Evolutionary conservation across 345 rosid species (phyloP).

Genomic region (Psidium guajava): DNA sequence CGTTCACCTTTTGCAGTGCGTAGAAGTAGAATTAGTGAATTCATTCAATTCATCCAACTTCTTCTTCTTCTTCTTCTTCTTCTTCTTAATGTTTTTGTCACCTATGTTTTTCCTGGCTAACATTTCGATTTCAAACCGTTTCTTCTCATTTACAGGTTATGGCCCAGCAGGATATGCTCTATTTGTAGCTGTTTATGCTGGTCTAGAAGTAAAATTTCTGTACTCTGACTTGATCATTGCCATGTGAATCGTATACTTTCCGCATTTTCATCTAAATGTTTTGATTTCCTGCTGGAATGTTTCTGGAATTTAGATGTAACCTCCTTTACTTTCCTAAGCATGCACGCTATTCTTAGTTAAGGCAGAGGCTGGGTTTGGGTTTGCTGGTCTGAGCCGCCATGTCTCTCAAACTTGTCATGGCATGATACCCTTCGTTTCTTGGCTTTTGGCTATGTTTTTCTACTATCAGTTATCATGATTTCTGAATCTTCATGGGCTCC

Average conservation of each 20-base stretch:
- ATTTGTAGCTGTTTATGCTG: constrained; percentile 89
- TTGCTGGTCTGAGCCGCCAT: not conserved
- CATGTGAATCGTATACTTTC: not conserved
- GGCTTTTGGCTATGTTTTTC: not conserved
- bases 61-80: no score
- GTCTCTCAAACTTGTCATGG: not conserved
- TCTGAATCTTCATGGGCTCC: not conserved
- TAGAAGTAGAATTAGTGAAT: not conserved
- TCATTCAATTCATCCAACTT: not conserved
- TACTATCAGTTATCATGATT: not conserved
- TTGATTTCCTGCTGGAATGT: not conserved
- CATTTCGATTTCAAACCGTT: not conserved
- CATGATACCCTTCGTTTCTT: not conserved
- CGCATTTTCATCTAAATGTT: not conserved
- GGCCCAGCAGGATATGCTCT: constrained; percentile 94
- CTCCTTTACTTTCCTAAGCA: not conserved
- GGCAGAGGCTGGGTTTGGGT: not conserved
- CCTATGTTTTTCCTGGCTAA: not conserved
- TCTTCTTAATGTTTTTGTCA: not conserved
- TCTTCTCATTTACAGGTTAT: constrained; percentile 44
- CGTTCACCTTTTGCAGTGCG: not conserved
- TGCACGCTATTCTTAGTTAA: not conserved
- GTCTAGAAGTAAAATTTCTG: constrained; percentile 60
- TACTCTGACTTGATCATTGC: not conserved
- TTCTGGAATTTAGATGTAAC: not conserved